phyloP scores from a whole-genome alignment of 345 rosid genomes.

The Murraya paniculata region DNA sequence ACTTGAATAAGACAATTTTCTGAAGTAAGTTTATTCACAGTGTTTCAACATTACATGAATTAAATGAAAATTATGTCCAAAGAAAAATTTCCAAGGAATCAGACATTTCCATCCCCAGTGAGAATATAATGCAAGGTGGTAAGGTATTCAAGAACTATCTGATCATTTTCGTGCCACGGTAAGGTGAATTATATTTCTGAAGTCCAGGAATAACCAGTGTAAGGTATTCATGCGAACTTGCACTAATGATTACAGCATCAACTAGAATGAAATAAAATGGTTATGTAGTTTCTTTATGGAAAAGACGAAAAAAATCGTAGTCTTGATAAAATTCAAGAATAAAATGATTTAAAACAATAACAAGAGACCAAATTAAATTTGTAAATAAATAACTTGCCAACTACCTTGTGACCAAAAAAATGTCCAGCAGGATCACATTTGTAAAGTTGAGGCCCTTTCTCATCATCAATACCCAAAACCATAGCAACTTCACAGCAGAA shows the following conservation, averaged over 20 bases:
- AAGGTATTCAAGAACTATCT: not conserved
- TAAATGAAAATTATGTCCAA: not conserved
- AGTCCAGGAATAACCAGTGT: not conserved
- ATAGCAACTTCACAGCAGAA: slow-evolving; percentile 65
- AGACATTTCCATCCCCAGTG: not conserved
- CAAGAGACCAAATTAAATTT: not conserved
- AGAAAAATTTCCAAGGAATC: not conserved
- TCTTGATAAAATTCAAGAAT: not conserved
- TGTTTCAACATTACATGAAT: not conserved
- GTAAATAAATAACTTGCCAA: not conserved
- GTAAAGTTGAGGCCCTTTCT: slow-evolving; percentile 86
- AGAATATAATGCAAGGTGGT: not conserved
- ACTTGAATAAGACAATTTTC: not conserved
- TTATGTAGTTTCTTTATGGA: not conserved
- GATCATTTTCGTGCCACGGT: not conserved
- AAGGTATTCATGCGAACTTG: not conserved
- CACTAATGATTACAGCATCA: not conserved
- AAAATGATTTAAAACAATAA: not conserved
- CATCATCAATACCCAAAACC: slow-evolving; percentile 96
- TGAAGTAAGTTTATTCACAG: not conserved
- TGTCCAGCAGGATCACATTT: slow-evolving; percentile 99
- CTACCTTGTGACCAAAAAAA: slow-evolving; percentile 96
- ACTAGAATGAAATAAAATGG: not conserved
- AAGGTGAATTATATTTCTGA: not conserved
- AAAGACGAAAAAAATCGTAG: not conserved